phyloP scores from a whole-genome alignment of 169 alveolate species.

The Plasmodium falciparum region DNA sequence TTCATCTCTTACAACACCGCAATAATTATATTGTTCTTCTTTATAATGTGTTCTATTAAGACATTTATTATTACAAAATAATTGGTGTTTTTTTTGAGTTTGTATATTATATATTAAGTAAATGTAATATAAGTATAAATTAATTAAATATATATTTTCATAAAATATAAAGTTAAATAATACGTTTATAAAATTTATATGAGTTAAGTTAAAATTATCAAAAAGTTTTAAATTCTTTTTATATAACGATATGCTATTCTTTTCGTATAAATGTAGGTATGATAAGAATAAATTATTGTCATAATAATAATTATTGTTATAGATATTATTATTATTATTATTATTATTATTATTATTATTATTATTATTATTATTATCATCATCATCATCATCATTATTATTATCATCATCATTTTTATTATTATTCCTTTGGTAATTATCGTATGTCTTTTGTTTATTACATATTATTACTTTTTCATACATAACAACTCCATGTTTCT shows the following conservation, averaged over 20 bases:
- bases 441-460: background rate
- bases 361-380: background rate
- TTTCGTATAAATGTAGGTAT: background rate
- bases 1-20: no score
- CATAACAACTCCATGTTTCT: no score
- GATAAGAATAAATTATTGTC: background rate
- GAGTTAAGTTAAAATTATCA: conserved; percentile 44
- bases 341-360: background rate
- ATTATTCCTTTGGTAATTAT: background rate
- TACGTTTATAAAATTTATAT: conserved; percentile 38
- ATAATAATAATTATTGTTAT: background rate
- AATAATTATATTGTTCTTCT: no score
- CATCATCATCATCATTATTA: background rate
- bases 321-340: background rate
- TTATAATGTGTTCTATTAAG: no score
- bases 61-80: no score
- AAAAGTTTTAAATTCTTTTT: conserved; percentile 41
- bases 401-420: background rate
- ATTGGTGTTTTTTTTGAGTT: background rate
- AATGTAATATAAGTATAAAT: conserved; percentile 12
- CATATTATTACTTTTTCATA: background rate
- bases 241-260: background rate
- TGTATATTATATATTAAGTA: background rate
- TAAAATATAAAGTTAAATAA: conserved; percentile 37
- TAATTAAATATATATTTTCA: conserved; percentile 42